These are phyloP conservation scores for Pythium utonaiense DNA, from an alignment of 352 stramenopile genomes.

Conservation along the genomic window DNA sequence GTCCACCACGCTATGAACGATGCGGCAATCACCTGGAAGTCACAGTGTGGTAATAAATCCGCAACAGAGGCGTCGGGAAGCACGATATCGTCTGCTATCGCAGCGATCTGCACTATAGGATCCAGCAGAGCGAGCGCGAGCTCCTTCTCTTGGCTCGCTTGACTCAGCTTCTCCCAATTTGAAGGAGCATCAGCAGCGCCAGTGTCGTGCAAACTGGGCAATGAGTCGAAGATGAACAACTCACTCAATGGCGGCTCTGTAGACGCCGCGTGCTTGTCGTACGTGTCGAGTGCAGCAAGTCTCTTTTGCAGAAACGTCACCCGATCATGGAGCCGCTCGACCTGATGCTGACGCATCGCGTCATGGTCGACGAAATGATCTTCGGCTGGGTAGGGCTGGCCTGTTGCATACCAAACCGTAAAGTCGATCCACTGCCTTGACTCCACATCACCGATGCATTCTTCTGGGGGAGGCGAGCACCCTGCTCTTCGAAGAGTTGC, in stretches of 20 bases:
- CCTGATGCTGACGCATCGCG: background rate
- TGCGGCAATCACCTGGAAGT: constrained; percentile 40
- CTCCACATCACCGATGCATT: constrained; percentile 24
- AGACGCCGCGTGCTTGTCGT: background rate
- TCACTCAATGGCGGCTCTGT: background rate
- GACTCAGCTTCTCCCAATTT: constrained; percentile 41
- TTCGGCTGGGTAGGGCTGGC: background rate
- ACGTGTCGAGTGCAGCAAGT: constrained; percentile 1
- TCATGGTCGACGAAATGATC: background rate
- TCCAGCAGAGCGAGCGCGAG: constrained; percentile 52
- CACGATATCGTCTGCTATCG: constrained; percentile 51
- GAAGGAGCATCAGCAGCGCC: constrained; percentile 6
- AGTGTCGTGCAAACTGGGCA: background rate
- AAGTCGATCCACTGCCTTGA: constrained; percentile 44
- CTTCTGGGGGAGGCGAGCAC: constrained; percentile 19
- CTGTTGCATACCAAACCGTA: constrained; percentile 49
- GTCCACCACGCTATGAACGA: constrained; percentile 65
- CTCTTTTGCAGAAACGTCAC: constrained; percentile 15
- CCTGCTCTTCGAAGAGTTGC: constrained; percentile 35
- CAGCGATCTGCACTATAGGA: constrained; percentile 53
- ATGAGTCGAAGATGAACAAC: constrained; percentile 49
- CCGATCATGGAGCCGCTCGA: constrained; percentile 8
- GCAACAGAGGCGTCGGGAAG: constrained; percentile 44
- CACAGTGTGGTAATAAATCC: constrained; percentile 32
- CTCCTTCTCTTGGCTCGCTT: constrained; percentile 41